These are phyloP conservation scores for Tuctoria greenei DNA, from an alignment of 176 grass and related monocot species.

Conservation along the genomic window DNA sequence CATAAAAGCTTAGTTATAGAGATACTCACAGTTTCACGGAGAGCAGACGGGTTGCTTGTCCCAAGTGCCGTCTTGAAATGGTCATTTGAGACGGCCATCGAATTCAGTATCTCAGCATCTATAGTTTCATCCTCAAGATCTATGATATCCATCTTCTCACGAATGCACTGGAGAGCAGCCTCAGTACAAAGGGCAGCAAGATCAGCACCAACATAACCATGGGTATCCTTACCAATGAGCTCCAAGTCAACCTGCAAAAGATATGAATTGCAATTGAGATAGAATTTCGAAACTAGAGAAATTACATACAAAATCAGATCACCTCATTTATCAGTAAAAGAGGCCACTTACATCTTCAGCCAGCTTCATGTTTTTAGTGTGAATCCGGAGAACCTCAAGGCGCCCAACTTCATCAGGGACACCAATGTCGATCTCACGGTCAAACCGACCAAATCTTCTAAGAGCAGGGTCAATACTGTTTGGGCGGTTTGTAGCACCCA, in stretches of 20 bases:
- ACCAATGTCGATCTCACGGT: slow-evolving; percentile 83
- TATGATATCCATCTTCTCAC: slow-evolving; percentile 94
- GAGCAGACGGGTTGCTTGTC: slow-evolving; percentile 79
- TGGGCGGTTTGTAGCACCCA: slow-evolving; percentile 83
- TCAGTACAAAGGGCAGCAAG: slow-evolving; percentile 88
- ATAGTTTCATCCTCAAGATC: slow-evolving; percentile 88
- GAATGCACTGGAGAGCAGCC: slow-evolving; percentile 84
- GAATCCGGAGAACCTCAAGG: slow-evolving; percentile 81
- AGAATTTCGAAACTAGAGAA: background rate
- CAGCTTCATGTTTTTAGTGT: slow-evolving; percentile 93
- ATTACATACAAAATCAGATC: background rate
- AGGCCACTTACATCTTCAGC: slow-evolving; percentile 67
- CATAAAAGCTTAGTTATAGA: background rate
- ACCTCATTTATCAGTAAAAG: background rate
- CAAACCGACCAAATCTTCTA: slow-evolving; percentile 80
- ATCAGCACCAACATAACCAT: slow-evolving; percentile 88
- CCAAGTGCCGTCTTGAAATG: slow-evolving; percentile 93
- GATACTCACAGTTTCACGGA: slow-evolving; percentile 74
- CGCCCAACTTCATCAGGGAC: slow-evolving; percentile 88
- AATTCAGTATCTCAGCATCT: slow-evolving; percentile 92
- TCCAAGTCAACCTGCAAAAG: slow-evolving; percentile 76
- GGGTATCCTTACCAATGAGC: slow-evolving; percentile 65
- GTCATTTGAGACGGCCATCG: slow-evolving; percentile 84
- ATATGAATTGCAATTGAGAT: background rate
- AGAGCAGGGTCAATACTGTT: slow-evolving; percentile 88